phyloP scores from a whole-genome alignment of 805 yeast species.

The Candida tammaniensis region DNA sequence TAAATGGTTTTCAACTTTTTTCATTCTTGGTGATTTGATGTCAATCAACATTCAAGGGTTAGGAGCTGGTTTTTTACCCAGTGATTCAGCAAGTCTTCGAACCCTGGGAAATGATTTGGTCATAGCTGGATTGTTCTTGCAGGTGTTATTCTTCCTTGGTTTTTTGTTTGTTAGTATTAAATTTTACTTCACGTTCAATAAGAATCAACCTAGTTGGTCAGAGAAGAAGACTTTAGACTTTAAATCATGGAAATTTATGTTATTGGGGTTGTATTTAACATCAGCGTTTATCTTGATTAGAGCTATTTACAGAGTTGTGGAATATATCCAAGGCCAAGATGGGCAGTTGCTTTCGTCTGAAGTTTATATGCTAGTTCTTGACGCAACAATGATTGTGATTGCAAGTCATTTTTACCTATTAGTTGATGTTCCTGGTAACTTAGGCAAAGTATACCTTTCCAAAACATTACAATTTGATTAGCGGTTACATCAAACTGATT shows the following conservation, averaged over 20 bases:
- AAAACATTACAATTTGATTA: too few species aligned
- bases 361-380: conserved; percentile 23
- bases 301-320: conserved; percentile 28
- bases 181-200: conserved; percentile 1
- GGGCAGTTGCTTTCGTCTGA: conserved; percentile 25
- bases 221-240: conserved; percentile 7
- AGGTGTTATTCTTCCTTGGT: conserved; percentile 24
- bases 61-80: conserved; percentile 32
- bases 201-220: background rate
- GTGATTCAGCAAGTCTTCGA: conserved; percentile 31
- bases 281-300: conserved; percentile 24
- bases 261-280: conserved; percentile 3
- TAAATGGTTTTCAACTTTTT: conserved; percentile 21
- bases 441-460: background rate
- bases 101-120: conserved; percentile 19
- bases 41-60: conserved; percentile 26
- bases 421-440: background rate
- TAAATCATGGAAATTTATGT: conserved; percentile 6
- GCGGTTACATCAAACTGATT: too few species aligned
- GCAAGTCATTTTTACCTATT: background rate
- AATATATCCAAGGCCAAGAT: conserved; percentile 24
- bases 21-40: conserved; percentile 28
- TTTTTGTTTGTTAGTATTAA: conserved; percentile 12
- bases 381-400: conserved; percentile 19
- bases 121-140: conserved; percentile 28